phyloP scores from a whole-genome alignment of 352 stramenopile genomes.

The Globisporangium apiculatum region DNA sequence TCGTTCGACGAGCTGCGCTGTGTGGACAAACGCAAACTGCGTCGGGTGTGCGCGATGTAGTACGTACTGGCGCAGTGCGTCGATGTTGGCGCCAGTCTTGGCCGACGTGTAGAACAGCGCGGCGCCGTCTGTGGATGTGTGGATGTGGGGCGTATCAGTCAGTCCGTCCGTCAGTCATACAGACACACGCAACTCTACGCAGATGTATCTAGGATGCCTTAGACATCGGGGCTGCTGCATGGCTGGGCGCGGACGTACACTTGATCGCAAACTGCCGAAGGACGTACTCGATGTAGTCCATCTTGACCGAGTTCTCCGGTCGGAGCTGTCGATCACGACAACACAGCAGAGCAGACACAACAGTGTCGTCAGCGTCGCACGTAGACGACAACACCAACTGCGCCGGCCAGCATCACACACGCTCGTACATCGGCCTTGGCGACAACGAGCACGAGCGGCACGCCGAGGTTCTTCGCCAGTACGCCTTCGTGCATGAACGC shows the following conservation, averaged over 20 bases:
- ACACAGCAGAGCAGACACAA: not conserved
- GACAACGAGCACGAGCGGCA: conserved; percentile 66
- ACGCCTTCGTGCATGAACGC: conserved; percentile 61
- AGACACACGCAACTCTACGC: too few species aligned
- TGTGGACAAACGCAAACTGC: conserved; percentile 60
- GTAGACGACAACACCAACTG: too few species aligned
- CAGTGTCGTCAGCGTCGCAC: not conserved
- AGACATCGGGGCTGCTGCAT: too few species aligned
- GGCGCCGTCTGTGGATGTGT: conserved; percentile 40
- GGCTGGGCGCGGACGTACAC: conserved; percentile 30
- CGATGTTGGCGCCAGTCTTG: conserved; percentile 70
- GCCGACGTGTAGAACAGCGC: conserved; percentile 77
- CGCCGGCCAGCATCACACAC: not conserved
- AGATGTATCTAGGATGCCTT: too few species aligned
- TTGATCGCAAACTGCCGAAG: conserved; percentile 73
- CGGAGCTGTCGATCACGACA: conserved; percentile 27
- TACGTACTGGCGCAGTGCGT: conserved; percentile 68
- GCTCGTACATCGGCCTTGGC: conserved; percentile 68
- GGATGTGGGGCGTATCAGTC: too few species aligned
- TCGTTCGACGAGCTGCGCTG: conserved; percentile 70
- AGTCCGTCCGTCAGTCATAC: too few species aligned
- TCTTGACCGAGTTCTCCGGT: conserved; percentile 76
- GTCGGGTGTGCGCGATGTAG: conserved; percentile 59
- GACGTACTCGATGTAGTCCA: conserved; percentile 81
- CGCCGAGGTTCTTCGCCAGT: conserved; percentile 70